Evolutionary conservation across 176 grass and related monocot genomes (phyloP), one percentile per base, ranked within the genome.

Genomic region (Avena insularis): DNA sequence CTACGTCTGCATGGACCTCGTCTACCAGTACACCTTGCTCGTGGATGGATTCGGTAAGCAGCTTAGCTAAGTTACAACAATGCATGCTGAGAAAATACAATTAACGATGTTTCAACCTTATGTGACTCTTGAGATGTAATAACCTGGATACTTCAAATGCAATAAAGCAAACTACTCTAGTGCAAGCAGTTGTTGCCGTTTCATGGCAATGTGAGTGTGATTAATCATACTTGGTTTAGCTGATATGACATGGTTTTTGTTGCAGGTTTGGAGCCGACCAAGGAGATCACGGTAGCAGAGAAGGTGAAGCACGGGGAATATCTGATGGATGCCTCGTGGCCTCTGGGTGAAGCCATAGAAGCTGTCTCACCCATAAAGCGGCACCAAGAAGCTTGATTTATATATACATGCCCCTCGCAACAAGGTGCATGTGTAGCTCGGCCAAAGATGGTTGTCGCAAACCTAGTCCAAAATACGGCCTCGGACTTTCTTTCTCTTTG

Each of bases 1-100:
- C 6, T 95, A 88, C 82, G 4, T 91, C 7, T 90, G 88, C 75
- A 90, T 95, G 88, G 88, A 92, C 64, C 82, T 95, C 29, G 20
- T 85, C 4, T 90, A 93, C 38, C 87, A 88, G 9, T 93, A 93
- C 75, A 50, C 85, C 11, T 58, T 96, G 40, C 91, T 96, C 3
- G 91, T 91, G 2, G 84, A 91, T 23, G 94, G 89, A 8, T 91
- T 93, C 5, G 82, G 94, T 95, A 49, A 49, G 70, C 11, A 73
- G 40, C 9, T 72, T 21, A 59, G 19, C 7, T 59, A 43, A 20
- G 56, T 19, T 59, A 59, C 20, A 21, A 60, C 57, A 21, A 60
- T 20, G n/a, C 20, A 21, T 60, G 57, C 1, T 60, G 19, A 21
- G 57, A 2, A 21, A 9, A 72, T 11, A 43, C 5, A 43, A 8